Evolutionary conservation across 768 basidiomycete species (phyloP).

Genomic region (Hericium erinaceus): DNA sequence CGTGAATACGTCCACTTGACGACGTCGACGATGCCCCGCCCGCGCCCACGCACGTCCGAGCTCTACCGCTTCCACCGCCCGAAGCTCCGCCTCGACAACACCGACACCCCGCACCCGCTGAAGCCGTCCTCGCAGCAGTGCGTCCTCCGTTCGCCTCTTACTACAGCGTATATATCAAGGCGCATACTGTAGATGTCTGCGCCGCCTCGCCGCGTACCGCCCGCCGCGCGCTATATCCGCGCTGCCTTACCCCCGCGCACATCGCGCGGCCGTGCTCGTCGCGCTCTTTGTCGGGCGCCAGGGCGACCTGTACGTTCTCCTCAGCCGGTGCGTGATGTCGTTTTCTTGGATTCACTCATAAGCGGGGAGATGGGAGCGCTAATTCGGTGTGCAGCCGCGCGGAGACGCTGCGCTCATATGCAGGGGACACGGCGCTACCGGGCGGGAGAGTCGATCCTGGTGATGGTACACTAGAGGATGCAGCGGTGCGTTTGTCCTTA

Average conservation of each 20-base stretch:
- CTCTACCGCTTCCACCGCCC: constrained; percentile 16
- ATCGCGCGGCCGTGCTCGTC: constrained; percentile 70
- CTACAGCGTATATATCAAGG: neutral
- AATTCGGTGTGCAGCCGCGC: constrained; percentile 45
- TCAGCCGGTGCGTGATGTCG: constrained; percentile 53
- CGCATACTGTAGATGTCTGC: constrained; percentile 3
- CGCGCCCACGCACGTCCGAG: neutral
- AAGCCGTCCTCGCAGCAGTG: constrained; percentile 12
- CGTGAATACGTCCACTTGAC: neutral
- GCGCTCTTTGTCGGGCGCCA: constrained; percentile 77
- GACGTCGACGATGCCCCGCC: neutral
- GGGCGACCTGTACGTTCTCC: constrained; percentile 78
- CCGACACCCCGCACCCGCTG: constrained; percentile 12
- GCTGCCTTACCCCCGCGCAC: constrained; percentile 40
- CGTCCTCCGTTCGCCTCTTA: neutral
- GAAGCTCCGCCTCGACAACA: constrained; percentile 6
- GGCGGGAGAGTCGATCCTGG: constrained; percentile 72
- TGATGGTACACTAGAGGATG: constrained; percentile 65
- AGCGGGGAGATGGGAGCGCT: neutral
- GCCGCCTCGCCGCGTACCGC: constrained; percentile 6
- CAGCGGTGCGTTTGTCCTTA: constrained; percentile 49
- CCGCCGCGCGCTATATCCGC: constrained; percentile 8
- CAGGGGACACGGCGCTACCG: constrained; percentile 83
- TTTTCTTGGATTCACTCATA: neutral
- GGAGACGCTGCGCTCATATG: constrained; percentile 61